Evolutionary conservation across 2,329 filamentous ascomycete species (phyloP).

Genomic region (Endothia cerciana): DNA sequence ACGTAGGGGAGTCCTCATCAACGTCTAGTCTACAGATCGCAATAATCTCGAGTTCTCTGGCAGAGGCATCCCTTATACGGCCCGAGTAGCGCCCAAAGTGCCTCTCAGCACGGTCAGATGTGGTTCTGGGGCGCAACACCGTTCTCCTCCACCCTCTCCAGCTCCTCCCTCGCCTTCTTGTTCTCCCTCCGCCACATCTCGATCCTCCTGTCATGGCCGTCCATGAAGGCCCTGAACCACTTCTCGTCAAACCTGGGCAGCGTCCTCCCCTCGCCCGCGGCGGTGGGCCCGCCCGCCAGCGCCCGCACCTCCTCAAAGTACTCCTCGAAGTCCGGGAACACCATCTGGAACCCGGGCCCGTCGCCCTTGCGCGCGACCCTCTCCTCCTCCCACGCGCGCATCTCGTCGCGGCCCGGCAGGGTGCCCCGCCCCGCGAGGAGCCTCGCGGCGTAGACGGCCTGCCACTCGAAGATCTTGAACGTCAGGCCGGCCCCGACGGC

Average conservation of each 20-base stretch:
- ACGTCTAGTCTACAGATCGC: not conserved
- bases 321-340: slow-evolving; percentile 65
- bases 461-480: slow-evolving; percentile 72
- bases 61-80: not conserved
- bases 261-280: slow-evolving; percentile 47
- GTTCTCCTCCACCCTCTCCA: slow-evolving; percentile 3
- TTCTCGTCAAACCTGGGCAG: slow-evolving; percentile 49
- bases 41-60: not conserved
- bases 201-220: slow-evolving; percentile 59
- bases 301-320: slow-evolving; percentile 63
- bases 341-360: slow-evolving; percentile 56
- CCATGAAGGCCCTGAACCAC: slow-evolving; percentile 56
- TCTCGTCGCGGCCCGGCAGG: slow-evolving; percentile 53
- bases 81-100: not conserved
- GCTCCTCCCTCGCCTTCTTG: slow-evolving; percentile 37
- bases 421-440: slow-evolving; percentile 57
- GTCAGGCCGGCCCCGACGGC: slow-evolving; percentile 62
- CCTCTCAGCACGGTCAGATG: not conserved
- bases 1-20: too few species aligned
- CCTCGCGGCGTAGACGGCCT: slow-evolving; percentile 64
- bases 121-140: not conserved
- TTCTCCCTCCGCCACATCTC: slow-evolving; percentile 61
- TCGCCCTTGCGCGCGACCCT: slow-evolving; percentile 59
- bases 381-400: slow-evolving; percentile 60
- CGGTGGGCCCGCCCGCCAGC: slow-evolving; percentile 50